These are phyloP conservation scores for Corylus americana DNA, from an alignment of 306 rosid species.

Conservation along the genomic window DNA sequence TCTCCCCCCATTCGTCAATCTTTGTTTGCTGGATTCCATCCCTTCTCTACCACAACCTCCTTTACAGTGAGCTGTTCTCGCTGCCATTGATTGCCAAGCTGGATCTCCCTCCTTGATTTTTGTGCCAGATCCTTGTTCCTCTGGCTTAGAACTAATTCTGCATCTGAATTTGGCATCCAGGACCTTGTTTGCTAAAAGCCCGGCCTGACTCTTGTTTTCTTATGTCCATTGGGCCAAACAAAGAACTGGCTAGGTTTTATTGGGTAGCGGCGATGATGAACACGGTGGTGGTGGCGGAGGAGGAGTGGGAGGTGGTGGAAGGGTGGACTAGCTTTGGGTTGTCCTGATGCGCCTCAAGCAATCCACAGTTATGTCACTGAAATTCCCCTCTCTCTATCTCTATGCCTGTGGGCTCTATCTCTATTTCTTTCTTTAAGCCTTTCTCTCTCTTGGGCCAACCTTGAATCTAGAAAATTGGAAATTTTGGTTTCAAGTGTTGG, in stretches of 20 bases:
- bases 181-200: background rate
- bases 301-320: background rate
- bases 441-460: too few species aligned
- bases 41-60: background rate
- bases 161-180: background rate
- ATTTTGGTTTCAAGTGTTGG: too few species aligned
- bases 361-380: too few species aligned
- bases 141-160: background rate
- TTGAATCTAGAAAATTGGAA: too few species aligned
- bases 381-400: too few species aligned
- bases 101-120: background rate
- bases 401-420: too few species aligned
- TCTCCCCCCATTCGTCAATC: too few species aligned
- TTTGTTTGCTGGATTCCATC: background rate
- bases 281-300: background rate
- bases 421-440: too few species aligned
- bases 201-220: background rate
- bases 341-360: background rate
- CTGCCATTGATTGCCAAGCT: background rate
- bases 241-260: background rate
- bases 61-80: background rate
- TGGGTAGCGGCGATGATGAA: background rate
- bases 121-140: background rate
- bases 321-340: background rate
- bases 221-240: background rate